These are phyloP conservation scores for Ganoderma meredithae DNA, from an alignment of 1,284 basidiomycete species.

Conservation along the genomic window DNA sequence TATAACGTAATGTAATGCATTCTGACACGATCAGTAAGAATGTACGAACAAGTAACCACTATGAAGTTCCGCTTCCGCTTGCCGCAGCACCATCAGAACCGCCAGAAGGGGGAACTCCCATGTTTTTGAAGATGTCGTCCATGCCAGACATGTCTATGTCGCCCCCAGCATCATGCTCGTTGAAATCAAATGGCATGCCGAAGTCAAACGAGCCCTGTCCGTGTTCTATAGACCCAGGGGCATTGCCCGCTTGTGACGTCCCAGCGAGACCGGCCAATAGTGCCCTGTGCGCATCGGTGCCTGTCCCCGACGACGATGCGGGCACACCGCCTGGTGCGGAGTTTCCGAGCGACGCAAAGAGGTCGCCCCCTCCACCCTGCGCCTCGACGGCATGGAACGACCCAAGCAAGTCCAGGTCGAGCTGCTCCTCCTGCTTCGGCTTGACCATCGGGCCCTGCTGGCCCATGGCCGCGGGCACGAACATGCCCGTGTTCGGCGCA, in stretches of 20 bases:
- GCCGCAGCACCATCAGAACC: neutral
- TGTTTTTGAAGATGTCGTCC: constrained; percentile 34
- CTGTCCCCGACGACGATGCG: neutral
- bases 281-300: constrained; percentile 23
- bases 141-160: constrained; percentile 32
- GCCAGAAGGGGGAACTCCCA: constrained; percentile 18
- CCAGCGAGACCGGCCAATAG: constrained; percentile 43
- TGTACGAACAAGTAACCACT: neutral
- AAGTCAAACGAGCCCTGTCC: constrained; percentile 28
- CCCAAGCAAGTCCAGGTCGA: constrained; percentile 35
- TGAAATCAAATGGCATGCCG: constrained; percentile 27
- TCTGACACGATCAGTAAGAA: neutral
- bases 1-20: constrained; percentile 14
- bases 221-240: constrained; percentile 4
- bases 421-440: constrained; percentile 34
- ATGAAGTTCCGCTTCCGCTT: constrained; percentile 5
- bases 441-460: constrained; percentile 21
- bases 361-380: constrained; percentile 23
- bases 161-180: constrained; percentile 9
- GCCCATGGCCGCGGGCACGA: constrained; percentile 14
- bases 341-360: constrained; percentile 33
- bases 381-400: constrained; percentile 23
- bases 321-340: constrained; percentile 6
- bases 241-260: constrained; percentile 17
- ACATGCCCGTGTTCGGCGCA: constrained; percentile 17